Base-by-base conservation (phyloP, 73 alveolate genomes). In the Paraurostyla sp. region DNA sequence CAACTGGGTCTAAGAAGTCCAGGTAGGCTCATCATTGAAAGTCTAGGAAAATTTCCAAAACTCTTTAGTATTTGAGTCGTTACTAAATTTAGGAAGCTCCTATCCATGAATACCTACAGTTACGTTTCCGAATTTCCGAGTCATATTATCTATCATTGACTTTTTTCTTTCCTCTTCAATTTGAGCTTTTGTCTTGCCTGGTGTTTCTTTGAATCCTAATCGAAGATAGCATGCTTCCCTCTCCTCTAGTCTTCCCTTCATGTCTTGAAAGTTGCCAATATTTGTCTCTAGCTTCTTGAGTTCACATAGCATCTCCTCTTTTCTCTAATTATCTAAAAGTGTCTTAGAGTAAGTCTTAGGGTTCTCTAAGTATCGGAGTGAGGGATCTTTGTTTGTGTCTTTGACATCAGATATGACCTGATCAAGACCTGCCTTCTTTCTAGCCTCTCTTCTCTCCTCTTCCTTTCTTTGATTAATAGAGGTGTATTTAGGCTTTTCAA, bases 81-180 rank as follows among this genome's bases (percentile, higher is more conserved):
- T 94, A 0, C 90, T 32, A 71, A 76, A 94, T 69, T 89, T 85
- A 29, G 98, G 98, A 20, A 95, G 68, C 59, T 95, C 98, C 59
- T 89, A 86, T 38, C 97, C 97, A 90, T 95, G 98, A n/a, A 95
- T 94, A 0, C 98, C 98, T 9, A 83, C 58, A 18, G 83, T 69
- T 13, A 42, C 65, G 36, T 33, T 63, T 7, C 92, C 92, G 32
- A 54, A 83, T 36, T 83, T 83, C 60, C 27, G 38, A 1, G 83
- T 83, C 65, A 57, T 60, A 38, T 83, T 40, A 27, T 83, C 92
- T 38, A 83, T 35, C 59, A 63, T 30, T 63, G 35, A 48, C 22
- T 40, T 36, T 23, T 42, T 83, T 51, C 92, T 83, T 45, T 63
- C 63, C 60, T 83, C 63, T 11, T 83, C 85, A 63, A 83, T 83